Evolutionary conservation across 257 asterid species (phyloP).

Genomic region (Vinca minor): DNA sequence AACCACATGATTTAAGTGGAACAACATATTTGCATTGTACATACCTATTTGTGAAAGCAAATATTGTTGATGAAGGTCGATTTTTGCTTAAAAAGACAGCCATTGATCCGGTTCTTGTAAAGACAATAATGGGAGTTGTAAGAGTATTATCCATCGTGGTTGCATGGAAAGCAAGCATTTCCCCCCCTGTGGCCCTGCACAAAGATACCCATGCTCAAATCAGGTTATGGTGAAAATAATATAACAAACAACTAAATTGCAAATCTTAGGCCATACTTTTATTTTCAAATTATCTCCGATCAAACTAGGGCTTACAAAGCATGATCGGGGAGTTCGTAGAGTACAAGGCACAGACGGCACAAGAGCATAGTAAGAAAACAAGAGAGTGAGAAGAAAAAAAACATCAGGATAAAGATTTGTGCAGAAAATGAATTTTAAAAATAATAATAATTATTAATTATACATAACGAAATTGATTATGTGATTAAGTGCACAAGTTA

Average conservation of each 20-base stretch:
- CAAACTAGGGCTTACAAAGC: neutral
- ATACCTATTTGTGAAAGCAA: constrained; percentile 90
- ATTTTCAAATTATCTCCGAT: neutral
- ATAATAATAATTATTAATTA: too few relatives aligned
- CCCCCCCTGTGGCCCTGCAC: constrained; percentile 85
- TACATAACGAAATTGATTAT: neutral
- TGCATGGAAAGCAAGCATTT: constrained; percentile 84
- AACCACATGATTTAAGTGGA: neutral
- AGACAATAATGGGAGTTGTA: constrained; percentile 77
- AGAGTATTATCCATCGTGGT: constrained; percentile 87
- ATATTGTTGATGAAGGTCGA: constrained; percentile 69
- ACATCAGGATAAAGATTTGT: neutral
- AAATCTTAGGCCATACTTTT: neutral
- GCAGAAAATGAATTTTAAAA: neutral
- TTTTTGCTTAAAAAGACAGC: constrained; percentile 74
- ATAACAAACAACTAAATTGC: neutral
- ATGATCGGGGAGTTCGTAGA: neutral
- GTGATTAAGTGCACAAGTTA: neutral
- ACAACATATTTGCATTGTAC: constrained; percentile 12
- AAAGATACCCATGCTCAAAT: constrained; percentile 2
- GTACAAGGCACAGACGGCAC: too few relatives aligned
- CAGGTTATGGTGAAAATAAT: neutral
- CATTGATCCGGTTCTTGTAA: constrained; percentile 97
- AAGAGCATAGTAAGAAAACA: neutral
- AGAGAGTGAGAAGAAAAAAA: neutral